Base-by-base conservation (phyloP, 2,329 filamentous ascomycete species). In the Tolypocladium sp. region DNA sequence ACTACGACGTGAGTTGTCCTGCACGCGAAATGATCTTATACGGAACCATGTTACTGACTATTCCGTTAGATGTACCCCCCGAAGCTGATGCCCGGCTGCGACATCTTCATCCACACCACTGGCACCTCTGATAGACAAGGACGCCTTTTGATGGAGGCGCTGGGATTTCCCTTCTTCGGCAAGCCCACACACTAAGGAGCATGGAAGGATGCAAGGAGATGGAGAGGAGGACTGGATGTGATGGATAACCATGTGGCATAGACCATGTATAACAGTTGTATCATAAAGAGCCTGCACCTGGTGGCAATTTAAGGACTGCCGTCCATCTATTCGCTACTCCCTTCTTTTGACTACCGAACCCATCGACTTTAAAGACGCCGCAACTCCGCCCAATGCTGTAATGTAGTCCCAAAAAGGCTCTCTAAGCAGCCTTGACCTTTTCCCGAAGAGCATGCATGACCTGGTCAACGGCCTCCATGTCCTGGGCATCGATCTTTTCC, bases 51-150 rank as follows among this genome's bases (percentile, higher is more conserved):
- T 41, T 41, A 20, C 57, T 70, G 60, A 68, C 53, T 12, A 2
- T 38, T 49, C 10, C 10, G 17, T 46, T 54, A 85, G 81, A 81
- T 85, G 76, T 86, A 84, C 67, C 82, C 82, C 52, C 74, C 80
- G 58, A 79, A 79, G 75, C 88, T 94, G 88, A 89, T 96, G 65
- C 90, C 92, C 20, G 92, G 92, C 71, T 89, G 88, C 71, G 85
- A 94, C 68, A 84, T 97, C 66, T 89, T 88, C 60, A 81, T 96
- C 58, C 87, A 94, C 73, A 97, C 92, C 1, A 88, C 88, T 35
- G 92, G 91, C 49, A 91, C 82, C 33, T 93, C 89, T 35, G 91
- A 97, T 73, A 86, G 87, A 67, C 92, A 97, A 68, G 92, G 90
- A 9, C 84, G 90, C 65, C 76, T 96, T 61, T 80, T 97, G 57